Evolutionary conservation across 306 rosid genomes (phyloP).

Genomic region (Delonix regia): DNA sequence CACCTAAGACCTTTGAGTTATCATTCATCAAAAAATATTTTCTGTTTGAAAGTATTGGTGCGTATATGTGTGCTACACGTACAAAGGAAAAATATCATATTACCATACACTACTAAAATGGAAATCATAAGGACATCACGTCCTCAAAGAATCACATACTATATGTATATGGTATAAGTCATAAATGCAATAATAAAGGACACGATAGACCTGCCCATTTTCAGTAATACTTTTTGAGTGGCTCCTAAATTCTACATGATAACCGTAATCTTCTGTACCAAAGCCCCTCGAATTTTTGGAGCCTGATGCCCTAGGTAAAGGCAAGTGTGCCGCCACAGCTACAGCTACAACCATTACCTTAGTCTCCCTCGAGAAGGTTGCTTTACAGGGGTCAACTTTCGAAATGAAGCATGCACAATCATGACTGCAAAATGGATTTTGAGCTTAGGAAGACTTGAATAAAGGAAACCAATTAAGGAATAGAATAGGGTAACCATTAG

Average conservation of each 20-base stretch:
- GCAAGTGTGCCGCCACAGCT: background rate
- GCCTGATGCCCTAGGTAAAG: background rate
- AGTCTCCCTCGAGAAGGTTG: slow-evolving; percentile 53
- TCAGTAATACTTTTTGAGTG: background rate
- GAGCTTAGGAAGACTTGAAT: slow-evolving; percentile 22
- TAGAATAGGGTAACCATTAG: background rate
- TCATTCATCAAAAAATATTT: background rate
- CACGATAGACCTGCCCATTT: background rate
- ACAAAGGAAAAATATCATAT: background rate
- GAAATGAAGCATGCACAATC: slow-evolving; percentile 83
- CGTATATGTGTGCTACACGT: background rate
- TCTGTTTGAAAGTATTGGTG: background rate
- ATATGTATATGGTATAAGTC: background rate
- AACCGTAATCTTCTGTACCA: slow-evolving; percentile 35
- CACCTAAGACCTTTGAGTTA: background rate
- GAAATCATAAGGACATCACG: no score
- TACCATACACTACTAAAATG: background rate
- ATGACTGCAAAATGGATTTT: slow-evolving; percentile 47
- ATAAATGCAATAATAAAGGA: background rate
- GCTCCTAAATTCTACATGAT: slow-evolving; percentile 19
- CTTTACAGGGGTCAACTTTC: slow-evolving; percentile 72
- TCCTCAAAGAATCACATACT: background rate
- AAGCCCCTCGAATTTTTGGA: slow-evolving; percentile 23
- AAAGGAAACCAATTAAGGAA: background rate
- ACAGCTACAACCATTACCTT: slow-evolving; percentile 38